Evolutionary conservation across 805 yeast species (phyloP), one percentile per base, ranked within the genome.

Genomic region (Kuraishia piskuri): DNA sequence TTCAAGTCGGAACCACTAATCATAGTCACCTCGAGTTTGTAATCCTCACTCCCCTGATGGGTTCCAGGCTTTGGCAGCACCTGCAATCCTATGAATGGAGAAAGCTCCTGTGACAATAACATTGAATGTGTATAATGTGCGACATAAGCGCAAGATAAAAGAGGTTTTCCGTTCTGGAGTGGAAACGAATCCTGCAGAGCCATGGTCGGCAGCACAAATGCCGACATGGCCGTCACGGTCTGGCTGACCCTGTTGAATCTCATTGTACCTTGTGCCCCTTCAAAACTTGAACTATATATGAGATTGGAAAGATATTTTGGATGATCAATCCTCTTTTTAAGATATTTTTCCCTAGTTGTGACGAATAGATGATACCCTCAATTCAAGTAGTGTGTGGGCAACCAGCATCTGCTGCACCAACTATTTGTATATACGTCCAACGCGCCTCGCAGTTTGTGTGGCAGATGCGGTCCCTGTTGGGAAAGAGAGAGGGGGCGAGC

Each of bases 71-170:
- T 22, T 7, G 37, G 46, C 24, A 50, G 57, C 19, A 61, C 64
- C 25, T 51, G 46, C n/a, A 67, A 53, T 1, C 57, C 50, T 12
- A 67, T 58, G 20, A 55, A 52, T 3, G 67, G 62, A 12, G 46
- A 22, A n/a, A 55, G 44, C 20, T 59, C 57, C 49, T 59, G 56
- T 1, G 62, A 58, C 1, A 59, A 51, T 22, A 53, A 50, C 52
- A 55, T 58, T 22, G 54, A n/a, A 25, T 22, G 53, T 31, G 63
- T 61, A 40, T 62, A 61, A 46, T 63, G 57, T 7, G 67, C 64
- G 19, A 68, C 57, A 49, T 60, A 63, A 1, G 72, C 67, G 52
- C 72, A 68, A 1, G 66, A 58, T 54, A 67, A 69, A 14, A 64
- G 54, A 10, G 59, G 56, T 46, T 53, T 55, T n/a, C 57, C 59